A percentile compares a stretch with the other conserved stretches of the same genome.
phyloP scores from a whole-genome alignment of 2,329 filamentous ascomycete genomes.

The Ceratocystis papillata region DNA sequence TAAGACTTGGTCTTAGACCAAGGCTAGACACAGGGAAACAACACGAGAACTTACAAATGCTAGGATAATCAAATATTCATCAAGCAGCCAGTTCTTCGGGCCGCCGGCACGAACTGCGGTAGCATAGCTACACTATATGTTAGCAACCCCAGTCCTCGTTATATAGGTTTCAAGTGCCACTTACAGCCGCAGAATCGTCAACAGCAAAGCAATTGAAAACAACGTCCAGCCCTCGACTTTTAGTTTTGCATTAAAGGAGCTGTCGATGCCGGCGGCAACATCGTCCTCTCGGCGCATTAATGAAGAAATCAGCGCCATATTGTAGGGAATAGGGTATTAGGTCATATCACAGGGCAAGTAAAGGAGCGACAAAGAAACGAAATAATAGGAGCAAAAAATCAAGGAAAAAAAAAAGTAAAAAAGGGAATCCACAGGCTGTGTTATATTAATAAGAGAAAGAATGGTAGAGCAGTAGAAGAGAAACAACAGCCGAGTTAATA shows the following conservation, averaged over 20 bases:
- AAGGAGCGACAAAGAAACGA: neutral
- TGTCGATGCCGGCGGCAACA: slow-evolving; percentile 20
- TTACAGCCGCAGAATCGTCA: slow-evolving; percentile 22
- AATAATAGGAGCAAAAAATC: neutral
- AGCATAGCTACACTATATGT: slow-evolving; percentile 18
- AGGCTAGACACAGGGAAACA: neutral
- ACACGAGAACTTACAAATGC: slow-evolving; percentile 21
- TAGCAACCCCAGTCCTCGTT: neutral
- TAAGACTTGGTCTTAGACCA: neutral
- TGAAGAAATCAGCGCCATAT: slow-evolving; percentile 12
- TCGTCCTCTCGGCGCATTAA: slow-evolving; percentile 17
- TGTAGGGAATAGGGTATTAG: neutral
- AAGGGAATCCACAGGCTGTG: neutral
- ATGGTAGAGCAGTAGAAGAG: neutral
- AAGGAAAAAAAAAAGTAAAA: neutral
- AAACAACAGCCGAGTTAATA: slow-evolving; percentile 11
- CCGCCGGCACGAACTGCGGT: slow-evolving; percentile 21
- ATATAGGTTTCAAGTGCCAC: neutral
- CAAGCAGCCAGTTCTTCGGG: slow-evolving; percentile 23
- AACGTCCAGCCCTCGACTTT: slow-evolving; percentile 22
- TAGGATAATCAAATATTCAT: slow-evolving; percentile 21
- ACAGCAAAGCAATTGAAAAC: slow-evolving; percentile 19
- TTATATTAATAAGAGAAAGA: slow-evolving; percentile 8
- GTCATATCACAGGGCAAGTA: slow-evolving; percentile 2
- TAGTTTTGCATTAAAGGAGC: slow-evolving; percentile 19